phyloP scores from a whole-genome alignment of 495 filamentous ascomycete species.

The Rhypophila decipiens region DNA sequence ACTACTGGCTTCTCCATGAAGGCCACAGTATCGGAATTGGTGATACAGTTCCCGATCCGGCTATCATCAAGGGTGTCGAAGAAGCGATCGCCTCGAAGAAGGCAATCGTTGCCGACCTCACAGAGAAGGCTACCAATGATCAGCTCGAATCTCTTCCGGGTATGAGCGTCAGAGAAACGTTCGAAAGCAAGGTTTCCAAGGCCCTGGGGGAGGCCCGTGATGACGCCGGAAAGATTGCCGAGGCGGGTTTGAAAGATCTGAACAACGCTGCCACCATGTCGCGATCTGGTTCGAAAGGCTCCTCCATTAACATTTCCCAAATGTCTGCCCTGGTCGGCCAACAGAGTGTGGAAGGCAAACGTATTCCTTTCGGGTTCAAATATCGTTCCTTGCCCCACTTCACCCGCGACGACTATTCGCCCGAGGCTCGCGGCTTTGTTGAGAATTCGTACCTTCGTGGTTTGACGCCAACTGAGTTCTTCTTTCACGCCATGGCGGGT shows the following conservation, averaged over 20 bases:
- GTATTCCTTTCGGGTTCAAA: slow-evolving; percentile 99
- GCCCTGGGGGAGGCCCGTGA: slow-evolving; percentile 94
- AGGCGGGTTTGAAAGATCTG: slow-evolving; percentile 83
- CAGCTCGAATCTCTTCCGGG: slow-evolving; percentile 81
- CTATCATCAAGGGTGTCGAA: slow-evolving; percentile 77
- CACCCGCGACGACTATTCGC: slow-evolving; percentile 97
- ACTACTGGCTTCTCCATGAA: slow-evolving; percentile 97
- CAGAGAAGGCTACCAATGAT: slow-evolving; percentile 72
- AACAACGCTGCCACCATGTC: slow-evolving; percentile 98
- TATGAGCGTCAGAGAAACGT: slow-evolving; percentile 97
- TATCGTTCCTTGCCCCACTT: slow-evolving; percentile 96
- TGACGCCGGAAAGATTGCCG: slow-evolving; percentile 83
- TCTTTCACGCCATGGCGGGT: slow-evolving; percentile 99
- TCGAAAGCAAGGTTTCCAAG: slow-evolving; percentile 91
- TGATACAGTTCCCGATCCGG: slow-evolving; percentile 87
- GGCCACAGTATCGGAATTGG: slow-evolving; percentile 98
- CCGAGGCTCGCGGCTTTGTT: slow-evolving; percentile 94
- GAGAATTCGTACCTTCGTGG: slow-evolving; percentile 98
- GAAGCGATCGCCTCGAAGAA: slow-evolving; percentile 73
- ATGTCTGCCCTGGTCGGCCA: slow-evolving; percentile 98
- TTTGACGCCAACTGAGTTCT: slow-evolving; percentile 92
- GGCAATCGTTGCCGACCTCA: slow-evolving; percentile 66
- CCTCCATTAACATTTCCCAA: slow-evolving; percentile 97
- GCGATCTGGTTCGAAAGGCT: slow-evolving; percentile 92
- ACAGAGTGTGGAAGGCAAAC: slow-evolving; percentile 96